Evolutionary conservation across 148 eudicot species (phyloP).

Genomic region (Diospyros kaki): DNA sequence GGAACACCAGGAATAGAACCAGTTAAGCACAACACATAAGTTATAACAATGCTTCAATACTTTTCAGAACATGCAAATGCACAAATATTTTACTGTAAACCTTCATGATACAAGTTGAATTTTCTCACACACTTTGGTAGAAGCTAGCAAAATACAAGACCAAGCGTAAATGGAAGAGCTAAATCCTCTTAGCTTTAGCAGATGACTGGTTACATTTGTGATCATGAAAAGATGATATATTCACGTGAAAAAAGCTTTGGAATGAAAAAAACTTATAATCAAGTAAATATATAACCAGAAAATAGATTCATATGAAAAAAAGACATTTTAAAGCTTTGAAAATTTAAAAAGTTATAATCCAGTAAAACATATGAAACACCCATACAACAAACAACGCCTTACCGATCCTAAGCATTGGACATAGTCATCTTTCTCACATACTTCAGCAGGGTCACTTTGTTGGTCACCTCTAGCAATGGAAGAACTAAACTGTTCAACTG

Average conservation of each 20-base stretch:
- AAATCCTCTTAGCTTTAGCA: too few species aligned
- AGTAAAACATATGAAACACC: not conserved
- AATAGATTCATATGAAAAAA: too few species aligned
- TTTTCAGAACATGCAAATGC: too few species aligned
- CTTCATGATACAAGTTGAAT: not conserved
- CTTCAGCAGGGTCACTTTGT: conserved; percentile 24
- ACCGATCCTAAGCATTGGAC: conserved; percentile 33
- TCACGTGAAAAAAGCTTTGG: too few species aligned
- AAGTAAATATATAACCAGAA: too few species aligned
- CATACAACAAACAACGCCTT: not conserved
- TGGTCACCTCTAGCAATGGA: conserved; percentile 16
- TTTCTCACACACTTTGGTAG: not conserved
- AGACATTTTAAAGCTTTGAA: not conserved
- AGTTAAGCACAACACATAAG: not conserved
- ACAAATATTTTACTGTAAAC: not conserved
- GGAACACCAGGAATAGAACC: not conserved
- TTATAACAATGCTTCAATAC: not conserved
- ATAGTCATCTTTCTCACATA: conserved; percentile 24
- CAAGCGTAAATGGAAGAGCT: not conserved
- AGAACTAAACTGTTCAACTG: conserved; percentile 25
- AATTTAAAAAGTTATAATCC: not conserved
- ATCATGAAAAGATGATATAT: not conserved
- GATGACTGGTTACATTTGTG: not conserved
- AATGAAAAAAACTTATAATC: too few species aligned
- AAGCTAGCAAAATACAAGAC: not conserved